Evolutionary conservation across 768 basidiomycete genomes (phyloP), one percentile per base, ranked within the genome.

Genomic region (Hortiboletus flavorubellus): DNA sequence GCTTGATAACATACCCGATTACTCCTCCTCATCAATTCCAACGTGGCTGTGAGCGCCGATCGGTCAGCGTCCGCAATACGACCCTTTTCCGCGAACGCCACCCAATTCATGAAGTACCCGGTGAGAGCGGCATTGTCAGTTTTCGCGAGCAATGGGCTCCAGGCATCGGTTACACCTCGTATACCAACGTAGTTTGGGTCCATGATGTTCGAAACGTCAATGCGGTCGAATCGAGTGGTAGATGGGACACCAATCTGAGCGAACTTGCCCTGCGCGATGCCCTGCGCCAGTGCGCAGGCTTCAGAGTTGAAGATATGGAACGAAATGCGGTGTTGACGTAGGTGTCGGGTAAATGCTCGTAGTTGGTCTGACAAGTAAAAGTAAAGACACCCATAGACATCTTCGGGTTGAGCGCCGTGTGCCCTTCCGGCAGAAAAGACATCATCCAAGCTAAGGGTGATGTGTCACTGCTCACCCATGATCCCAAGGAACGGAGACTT

Each of bases 61-160:
- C 14, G 52, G 2, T 53, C 61, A 31, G 64, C 53, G 1, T 59
- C 44, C 30, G 6, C 35, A 38, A 59, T 50, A 14, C 55, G 16
- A 3, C 49, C 60, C 6, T 54, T 43, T 16, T 39, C 30, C 0
- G 49, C 1, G 41, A 54, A 46, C 6, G 45, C 34, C n/a, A 45
- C 53, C 80, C 80, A 81, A 52, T 80, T 81, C 79, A 80, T 77
- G 52, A 75, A 78, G 51, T 76, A 76, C 15, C 74, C 76, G 7
- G 78, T 56, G 7, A 81, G 62, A 0, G 73, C 56, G 5, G 77
- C 72, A 34, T 58, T 46, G 14, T 52, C 48, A 16, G 62, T 72
- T 6, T 62, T 55, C n/a, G 60, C 57, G 21, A 81, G 68, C 5
- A 79, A 51, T 10, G 75, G 70, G 1, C 63, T 67, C 80, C 79